Percentiles rank a stretch among this genome's conserved stretches.
These are phyloP conservation scores for Dothistroma septosporum DNA, from an alignment of 2,329 filamentous ascomycete genomes.

Conservation along the genomic window DNA sequence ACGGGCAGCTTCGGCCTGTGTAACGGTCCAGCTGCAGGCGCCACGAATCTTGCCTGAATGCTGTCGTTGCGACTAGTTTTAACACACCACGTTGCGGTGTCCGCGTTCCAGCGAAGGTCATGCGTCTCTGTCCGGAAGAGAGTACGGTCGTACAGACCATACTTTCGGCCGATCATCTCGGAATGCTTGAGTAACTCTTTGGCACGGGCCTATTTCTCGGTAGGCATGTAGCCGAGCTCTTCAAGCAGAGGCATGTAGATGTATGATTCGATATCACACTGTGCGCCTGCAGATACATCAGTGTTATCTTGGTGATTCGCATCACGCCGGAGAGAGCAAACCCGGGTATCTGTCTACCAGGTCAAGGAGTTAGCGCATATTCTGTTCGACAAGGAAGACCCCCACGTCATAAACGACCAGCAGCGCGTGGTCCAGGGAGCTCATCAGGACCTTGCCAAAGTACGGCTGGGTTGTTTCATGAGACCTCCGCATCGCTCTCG, in stretches of 20 bases:
- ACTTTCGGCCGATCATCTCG: slow-evolving; percentile 20
- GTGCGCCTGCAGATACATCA: slow-evolving; percentile 45
- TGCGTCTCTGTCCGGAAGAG: slow-evolving; percentile 33
- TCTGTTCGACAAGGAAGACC: not conserved
- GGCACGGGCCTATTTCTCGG: slow-evolving; percentile 34
- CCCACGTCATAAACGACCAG: too few relatives aligned
- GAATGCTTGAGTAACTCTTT: slow-evolving; percentile 41
- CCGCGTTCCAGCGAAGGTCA: slow-evolving; percentile 19
- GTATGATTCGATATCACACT: slow-evolving; percentile 47
- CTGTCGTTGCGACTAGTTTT: slow-evolving; percentile 21
- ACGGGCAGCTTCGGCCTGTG: slow-evolving; percentile 45
- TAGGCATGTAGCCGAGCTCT: slow-evolving; percentile 42
- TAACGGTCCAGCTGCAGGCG: slow-evolving; percentile 41
- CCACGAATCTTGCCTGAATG: slow-evolving; percentile 40
- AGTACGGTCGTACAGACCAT: slow-evolving; percentile 38
- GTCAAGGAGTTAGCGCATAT: not conserved
- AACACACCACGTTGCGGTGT: slow-evolving; percentile 35
- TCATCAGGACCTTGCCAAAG: too few relatives aligned
- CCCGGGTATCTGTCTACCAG: slow-evolving; percentile 4
- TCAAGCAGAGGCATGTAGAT: slow-evolving; percentile 46
- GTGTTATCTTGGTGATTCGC: slow-evolving; percentile 30
- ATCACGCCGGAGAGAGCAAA: not conserved
- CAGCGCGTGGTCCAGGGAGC: too few relatives aligned
- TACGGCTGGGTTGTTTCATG: too few relatives aligned
- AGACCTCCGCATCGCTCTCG: too few relatives aligned